Evolutionary conservation across 306 rosid genomes (phyloP).

Genomic region (Pachyrhizus erosus): DNA sequence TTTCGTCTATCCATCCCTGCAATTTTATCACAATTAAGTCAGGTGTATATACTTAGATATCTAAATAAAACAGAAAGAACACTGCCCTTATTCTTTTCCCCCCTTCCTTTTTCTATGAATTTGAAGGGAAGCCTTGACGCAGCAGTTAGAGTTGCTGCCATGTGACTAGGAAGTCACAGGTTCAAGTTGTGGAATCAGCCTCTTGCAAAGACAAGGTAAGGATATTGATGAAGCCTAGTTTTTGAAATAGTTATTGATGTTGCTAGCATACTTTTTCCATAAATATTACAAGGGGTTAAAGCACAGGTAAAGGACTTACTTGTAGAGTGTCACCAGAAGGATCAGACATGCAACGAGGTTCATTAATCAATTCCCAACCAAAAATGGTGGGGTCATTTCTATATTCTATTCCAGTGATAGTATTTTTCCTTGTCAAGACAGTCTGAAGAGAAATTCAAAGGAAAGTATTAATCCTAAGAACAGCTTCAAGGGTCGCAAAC

Average conservation of each 20-base stretch:
- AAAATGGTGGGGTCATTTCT: constrained; percentile 93
- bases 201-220: neutral
- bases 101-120: neutral
- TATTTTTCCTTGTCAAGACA: constrained; percentile 83
- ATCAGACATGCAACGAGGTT: constrained; percentile 95
- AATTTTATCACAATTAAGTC: constrained; percentile 40
- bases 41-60: constrained; percentile 25
- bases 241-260: neutral
- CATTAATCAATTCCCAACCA: constrained; percentile 97
- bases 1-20: constrained; percentile 98
- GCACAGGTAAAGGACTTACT: constrained; percentile 59
- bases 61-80: neutral
- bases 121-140: neutral
- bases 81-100: neutral
- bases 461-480: constrained; percentile 31
- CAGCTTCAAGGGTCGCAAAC: constrained; percentile 16
- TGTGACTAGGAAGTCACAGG: neutral
- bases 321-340: constrained; percentile 97
- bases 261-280: constrained; percentile 19
- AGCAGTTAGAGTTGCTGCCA: neutral
- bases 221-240: neutral
- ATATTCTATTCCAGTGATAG: constrained; percentile 81
- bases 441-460: constrained; percentile 58
- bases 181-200: neutral
- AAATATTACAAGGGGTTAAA: constrained; percentile 7